phyloP scores from a whole-genome alignment of 2,329 filamentous ascomycete species.

The Colletotrichum sp. region DNA sequence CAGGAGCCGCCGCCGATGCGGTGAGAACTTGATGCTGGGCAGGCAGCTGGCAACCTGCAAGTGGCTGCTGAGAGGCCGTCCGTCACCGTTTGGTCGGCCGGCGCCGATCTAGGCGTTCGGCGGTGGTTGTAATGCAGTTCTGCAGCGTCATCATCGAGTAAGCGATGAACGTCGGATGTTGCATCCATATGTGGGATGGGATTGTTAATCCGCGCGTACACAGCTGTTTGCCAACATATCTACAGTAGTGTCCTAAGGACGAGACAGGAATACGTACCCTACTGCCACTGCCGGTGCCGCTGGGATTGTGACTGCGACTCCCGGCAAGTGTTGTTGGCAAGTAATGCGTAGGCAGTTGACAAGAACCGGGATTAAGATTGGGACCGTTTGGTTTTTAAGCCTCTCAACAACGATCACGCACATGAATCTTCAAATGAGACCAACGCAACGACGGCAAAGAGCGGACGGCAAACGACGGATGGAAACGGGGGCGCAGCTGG shows the following conservation, averaged over 20 bases:
- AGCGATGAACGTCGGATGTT: not conserved
- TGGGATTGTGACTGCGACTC: not conserved
- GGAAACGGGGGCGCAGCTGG: constrained; percentile 3
- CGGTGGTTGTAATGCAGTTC: not conserved
- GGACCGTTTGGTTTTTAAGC: not conserved
- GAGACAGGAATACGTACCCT: not conserved
- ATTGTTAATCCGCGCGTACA: not conserved
- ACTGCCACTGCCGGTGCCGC: not conserved
- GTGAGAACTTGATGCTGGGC: not conserved
- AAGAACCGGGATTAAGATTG: not conserved
- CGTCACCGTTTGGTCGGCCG: not conserved
- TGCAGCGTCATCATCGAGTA: constrained; percentile 13
- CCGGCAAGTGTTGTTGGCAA: not conserved
- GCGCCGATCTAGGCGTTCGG: not conserved
- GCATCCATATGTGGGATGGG: not conserved
- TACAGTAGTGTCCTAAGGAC: not conserved
- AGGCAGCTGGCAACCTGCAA: not conserved
- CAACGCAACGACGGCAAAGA: not conserved
- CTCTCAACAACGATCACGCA: not conserved
- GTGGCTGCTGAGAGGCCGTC: not conserved
- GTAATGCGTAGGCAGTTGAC: not conserved
- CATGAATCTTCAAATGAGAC: not conserved
- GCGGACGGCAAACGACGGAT: constrained; percentile 11
- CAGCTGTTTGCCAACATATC: not conserved
- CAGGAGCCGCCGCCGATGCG: not conserved